Percentiles rank a stretch among this genome's conserved stretches.
Evolutionary conservation across 805 yeast genomes (phyloP).

Genomic region (Ogataea henricii): DNA sequence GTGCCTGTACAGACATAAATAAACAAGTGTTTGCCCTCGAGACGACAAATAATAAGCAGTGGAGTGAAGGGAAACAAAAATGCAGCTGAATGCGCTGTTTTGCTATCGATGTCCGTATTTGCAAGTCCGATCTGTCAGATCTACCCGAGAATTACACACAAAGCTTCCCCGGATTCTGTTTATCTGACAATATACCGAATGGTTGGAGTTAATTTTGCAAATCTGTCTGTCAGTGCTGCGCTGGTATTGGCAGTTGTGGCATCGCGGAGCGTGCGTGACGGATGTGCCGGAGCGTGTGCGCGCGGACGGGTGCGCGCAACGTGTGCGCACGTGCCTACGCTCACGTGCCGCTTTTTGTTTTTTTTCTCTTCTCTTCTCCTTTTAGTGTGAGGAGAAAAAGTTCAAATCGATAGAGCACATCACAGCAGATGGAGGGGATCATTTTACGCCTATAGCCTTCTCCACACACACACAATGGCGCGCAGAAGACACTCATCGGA

Average conservation of each 20-base stretch:
- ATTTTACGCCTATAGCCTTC: neutral
- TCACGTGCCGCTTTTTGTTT: neutral
- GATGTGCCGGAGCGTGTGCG: slow-evolving; percentile 6
- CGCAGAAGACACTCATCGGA: slow-evolving; percentile 1
- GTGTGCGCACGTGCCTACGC: neutral
- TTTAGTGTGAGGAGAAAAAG: too few relatives aligned
- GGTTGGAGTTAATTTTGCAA: slow-evolving; percentile 9
- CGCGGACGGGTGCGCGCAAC: neutral
- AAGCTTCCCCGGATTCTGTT: slow-evolving; percentile 5
- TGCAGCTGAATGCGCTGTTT: neutral
- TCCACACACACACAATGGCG: neutral
- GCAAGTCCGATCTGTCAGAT: neutral
- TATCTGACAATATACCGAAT: slow-evolving; percentile 20
- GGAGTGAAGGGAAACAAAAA: neutral
- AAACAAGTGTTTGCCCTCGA: neutral
- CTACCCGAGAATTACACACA: neutral
- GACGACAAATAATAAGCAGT: neutral
- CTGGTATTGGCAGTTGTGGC: neutral
- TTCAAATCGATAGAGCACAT: too few relatives aligned
- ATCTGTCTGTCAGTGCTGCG: neutral
- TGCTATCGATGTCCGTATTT: neutral
- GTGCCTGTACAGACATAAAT: slow-evolving; percentile 15
- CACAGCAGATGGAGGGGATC: too few relatives aligned
- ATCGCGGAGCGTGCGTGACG: slow-evolving; percentile 6
- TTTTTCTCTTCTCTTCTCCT: too few relatives aligned